Conservation (phyloP, 2,329 filamentous ascomycete genomes). For the Exophiala bonariae region DNA sequence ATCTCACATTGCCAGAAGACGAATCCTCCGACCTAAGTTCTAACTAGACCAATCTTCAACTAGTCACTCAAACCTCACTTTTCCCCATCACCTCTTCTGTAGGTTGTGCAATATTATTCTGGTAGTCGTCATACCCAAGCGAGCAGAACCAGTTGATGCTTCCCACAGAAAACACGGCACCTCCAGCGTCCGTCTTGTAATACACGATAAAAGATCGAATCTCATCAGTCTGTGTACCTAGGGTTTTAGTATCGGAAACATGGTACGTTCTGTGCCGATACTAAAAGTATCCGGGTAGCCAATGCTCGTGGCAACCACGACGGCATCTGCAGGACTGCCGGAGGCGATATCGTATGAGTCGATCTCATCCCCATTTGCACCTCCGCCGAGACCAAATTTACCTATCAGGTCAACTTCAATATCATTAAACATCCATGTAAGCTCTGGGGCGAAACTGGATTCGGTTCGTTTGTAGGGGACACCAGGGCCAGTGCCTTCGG, state of each 20-base stretch:
- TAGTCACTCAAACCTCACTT: background rate
- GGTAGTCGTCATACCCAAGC: constrained; percentile 29
- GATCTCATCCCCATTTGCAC: constrained; percentile 38
- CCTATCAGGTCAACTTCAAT: constrained; percentile 27
- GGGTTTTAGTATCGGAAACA: constrained; percentile 28
- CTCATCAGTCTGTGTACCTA: constrained; percentile 24
- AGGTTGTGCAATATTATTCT: constrained; percentile 30
- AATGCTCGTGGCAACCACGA: constrained; percentile 30
- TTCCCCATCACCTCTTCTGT: constrained; percentile 12
- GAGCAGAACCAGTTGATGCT: constrained; percentile 32
- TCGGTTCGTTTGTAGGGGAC: constrained; percentile 27
- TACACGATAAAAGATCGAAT: constrained; percentile 29
- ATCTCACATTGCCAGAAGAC: no score
- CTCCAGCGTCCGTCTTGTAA: constrained; percentile 28
- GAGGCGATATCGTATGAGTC: constrained; percentile 35
- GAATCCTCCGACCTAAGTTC: no score
- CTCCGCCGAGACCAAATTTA: constrained; percentile 32
- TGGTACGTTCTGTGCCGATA: constrained; percentile 14
- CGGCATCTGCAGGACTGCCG: constrained; percentile 33
- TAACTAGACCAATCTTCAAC: no score
- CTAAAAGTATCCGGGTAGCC: constrained; percentile 25
- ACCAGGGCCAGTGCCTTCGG: constrained; percentile 34
- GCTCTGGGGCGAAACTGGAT: constrained; percentile 12
- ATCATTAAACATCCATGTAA: constrained; percentile 26
- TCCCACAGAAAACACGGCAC: constrained; percentile 30